Conservation (phyloP, 2,329 filamentous ascomycete genomes). For the Penicillium sp. region DNA sequence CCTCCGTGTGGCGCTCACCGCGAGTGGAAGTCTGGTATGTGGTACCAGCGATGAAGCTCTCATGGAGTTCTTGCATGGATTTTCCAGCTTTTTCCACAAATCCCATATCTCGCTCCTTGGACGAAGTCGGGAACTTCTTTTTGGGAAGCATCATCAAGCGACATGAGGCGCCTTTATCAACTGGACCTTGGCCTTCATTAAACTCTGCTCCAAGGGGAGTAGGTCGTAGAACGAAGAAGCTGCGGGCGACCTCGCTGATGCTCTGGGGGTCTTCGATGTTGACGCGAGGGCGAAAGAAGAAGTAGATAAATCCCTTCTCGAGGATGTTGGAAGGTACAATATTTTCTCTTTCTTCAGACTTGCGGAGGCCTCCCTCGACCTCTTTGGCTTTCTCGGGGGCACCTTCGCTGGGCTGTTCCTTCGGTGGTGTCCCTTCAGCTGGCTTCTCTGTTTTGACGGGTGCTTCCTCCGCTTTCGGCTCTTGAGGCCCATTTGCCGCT, state of each 20-base stretch:
- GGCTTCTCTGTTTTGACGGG: constrained; percentile 14
- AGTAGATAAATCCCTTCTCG: constrained; percentile 87
- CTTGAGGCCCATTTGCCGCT: constrained; percentile 1
- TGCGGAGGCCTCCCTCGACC: constrained; percentile 45
- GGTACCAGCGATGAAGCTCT: constrained; percentile 62
- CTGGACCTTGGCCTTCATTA: constrained; percentile 49
- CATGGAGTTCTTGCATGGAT: constrained; percentile 66
- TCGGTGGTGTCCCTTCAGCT: constrained; percentile 6
- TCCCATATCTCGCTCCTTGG: constrained; percentile 68
- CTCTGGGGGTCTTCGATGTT: constrained; percentile 65
- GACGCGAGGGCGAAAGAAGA: constrained; percentile 79
- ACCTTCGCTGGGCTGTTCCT: constrained; percentile 14
- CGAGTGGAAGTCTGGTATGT: constrained; percentile 74
- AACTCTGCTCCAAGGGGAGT: constrained; percentile 67
- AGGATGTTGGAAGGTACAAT: constrained; percentile 61
- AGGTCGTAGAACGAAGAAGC: constrained; percentile 74
- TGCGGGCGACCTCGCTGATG: constrained; percentile 70
- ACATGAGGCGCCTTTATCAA: constrained; percentile 57
- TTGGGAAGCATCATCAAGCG: constrained; percentile 77
- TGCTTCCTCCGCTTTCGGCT: constrained; percentile 8
- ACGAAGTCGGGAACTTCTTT: constrained; percentile 70
- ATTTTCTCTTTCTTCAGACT: constrained; percentile 50
- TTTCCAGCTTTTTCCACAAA: constrained; percentile 74
- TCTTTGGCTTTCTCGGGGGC: constrained; percentile 12
- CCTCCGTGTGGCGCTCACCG: constrained; percentile 64